Conservation (phyloP, 805 yeast genomes). For the Metschnikowia cubensis region DNA sequence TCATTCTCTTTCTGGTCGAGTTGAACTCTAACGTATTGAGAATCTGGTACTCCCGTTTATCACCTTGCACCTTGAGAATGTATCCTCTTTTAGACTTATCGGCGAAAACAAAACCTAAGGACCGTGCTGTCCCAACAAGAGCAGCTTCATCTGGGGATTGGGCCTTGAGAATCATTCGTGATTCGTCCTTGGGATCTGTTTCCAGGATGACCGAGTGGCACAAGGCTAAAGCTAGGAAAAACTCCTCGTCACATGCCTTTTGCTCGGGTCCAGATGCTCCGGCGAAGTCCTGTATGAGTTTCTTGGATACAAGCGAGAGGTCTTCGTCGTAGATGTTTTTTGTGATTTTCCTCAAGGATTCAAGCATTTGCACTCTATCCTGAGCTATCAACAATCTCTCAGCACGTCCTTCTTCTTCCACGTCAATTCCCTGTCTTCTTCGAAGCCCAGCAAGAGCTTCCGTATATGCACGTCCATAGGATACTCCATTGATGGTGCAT, state of each 20-base stretch:
- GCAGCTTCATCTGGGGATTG: conserved; percentile 90
- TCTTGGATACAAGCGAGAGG: conserved; percentile 64
- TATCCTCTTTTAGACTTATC: conserved; percentile 67
- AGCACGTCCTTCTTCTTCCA: conserved; percentile 41
- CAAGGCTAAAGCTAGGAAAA: conserved; percentile 69
- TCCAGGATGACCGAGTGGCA: conserved; percentile 80
- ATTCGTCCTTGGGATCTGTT: conserved; percentile 56
- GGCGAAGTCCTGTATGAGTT: conserved; percentile 57
- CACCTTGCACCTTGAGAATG: conserved; percentile 66
- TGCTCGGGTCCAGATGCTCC: conserved; percentile 51
- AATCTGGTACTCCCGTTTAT: conserved; percentile 64
- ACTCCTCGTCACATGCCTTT: conserved; percentile 60
- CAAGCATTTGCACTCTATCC: conserved; percentile 60
- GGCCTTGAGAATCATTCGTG: conserved; percentile 57
- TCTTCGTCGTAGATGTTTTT: conserved; percentile 46
- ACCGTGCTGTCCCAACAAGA: conserved; percentile 75
- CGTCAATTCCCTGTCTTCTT: conserved; percentile 61
- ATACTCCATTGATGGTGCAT: conserved; percentile 62
- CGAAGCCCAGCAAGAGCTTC: conserved; percentile 73
- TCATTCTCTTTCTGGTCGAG: conserved; percentile 85
- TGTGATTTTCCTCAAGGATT: conserved; percentile 18
- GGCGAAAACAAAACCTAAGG: conserved; percentile 65
- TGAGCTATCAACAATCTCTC: conserved; percentile 52
- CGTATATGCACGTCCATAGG: conserved; percentile 74
- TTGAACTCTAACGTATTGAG: conserved; percentile 72